Percentiles rank a stretch among this genome's conserved stretches.
These are phyloP conservation scores for Aspergillus proliferans DNA, from an alignment of 2,329 filamentous ascomycete genomes.

Conservation along the genomic window DNA sequence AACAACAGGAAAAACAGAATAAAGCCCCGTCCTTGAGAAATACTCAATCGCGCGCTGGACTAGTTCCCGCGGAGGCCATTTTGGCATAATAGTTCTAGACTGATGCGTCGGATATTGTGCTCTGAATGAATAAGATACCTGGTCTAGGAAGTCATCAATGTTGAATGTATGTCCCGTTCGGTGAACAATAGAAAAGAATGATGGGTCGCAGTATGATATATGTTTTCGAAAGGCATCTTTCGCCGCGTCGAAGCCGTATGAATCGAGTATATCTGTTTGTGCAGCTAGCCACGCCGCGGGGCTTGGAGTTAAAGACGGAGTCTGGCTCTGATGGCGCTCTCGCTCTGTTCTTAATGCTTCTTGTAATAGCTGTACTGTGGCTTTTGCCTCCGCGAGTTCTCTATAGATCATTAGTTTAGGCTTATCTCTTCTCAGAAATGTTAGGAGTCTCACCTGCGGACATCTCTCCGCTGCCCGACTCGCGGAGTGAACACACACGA, in stretches of 20 bases:
- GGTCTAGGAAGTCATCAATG: constrained; percentile 15
- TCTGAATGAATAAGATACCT: constrained; percentile 9
- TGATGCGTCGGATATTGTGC: constrained; percentile 1
- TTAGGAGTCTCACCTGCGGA: constrained; percentile 12
- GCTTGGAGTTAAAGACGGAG: too few relatives aligned
- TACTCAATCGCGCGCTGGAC: constrained; percentile 15
- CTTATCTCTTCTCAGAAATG: too few relatives aligned
- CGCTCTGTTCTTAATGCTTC: constrained; percentile 2
- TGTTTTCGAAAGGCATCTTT: constrained; percentile 16
- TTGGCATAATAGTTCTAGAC: constrained; percentile 4
- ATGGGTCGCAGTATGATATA: constrained; percentile 14
- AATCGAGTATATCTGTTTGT: neutral
- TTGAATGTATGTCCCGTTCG: constrained; percentile 12
- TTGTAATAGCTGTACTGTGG: constrained; percentile 15
- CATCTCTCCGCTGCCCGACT: constrained; percentile 10
- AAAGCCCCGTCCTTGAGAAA: constrained; percentile 14
- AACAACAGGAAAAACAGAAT: constrained; percentile 19
- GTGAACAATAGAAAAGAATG: constrained; percentile 12
- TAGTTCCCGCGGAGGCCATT: constrained; percentile 13
- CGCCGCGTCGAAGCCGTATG: constrained; percentile 12
- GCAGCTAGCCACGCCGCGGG: too few relatives aligned
- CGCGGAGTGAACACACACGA: constrained; percentile 16
- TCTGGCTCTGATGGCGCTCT: too few relatives aligned
- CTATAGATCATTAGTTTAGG: constrained; percentile 1
- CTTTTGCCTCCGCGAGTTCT: constrained; percentile 15